Conservation (phyloP, 2,329 filamentous ascomycete species). For the Ceratocystiopsis sp. region DNA sequence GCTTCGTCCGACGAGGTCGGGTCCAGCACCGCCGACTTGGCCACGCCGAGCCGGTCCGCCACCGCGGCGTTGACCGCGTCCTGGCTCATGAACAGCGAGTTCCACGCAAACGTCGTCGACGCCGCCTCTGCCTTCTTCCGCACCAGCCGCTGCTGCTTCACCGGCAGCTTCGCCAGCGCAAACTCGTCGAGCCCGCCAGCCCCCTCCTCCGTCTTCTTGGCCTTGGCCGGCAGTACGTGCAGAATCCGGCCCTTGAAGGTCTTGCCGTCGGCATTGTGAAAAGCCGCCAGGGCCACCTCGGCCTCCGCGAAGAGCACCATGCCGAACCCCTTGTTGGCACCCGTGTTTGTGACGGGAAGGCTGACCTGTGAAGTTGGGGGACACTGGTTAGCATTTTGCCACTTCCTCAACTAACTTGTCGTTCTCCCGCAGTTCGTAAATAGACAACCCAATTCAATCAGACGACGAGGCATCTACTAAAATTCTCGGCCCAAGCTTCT, state of each 20-base stretch:
- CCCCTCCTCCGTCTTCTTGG: constrained; percentile 46
- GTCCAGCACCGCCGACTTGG: constrained; percentile 82
- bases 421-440: background rate
- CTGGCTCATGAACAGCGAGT: constrained; percentile 97
- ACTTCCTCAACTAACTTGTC: background rate
- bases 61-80: constrained; percentile 88
- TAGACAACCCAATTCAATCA: constrained; percentile 28
- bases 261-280: constrained; percentile 61
- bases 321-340: constrained; percentile 75
- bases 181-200: constrained; percentile 53
- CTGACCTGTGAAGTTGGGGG: constrained; percentile 51
- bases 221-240: constrained; percentile 72
- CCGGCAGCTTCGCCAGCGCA: constrained; percentile 72
- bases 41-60: constrained; percentile 69
- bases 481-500: constrained; percentile 78
- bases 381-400: constrained; percentile 1
- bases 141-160: constrained; percentile 89
- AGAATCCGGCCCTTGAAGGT: constrained; percentile 85
- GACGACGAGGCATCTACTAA: constrained; percentile 99
- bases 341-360: constrained; percentile 56
- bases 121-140: constrained; percentile 69
- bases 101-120: constrained; percentile 81
- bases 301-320: constrained; percentile 65
- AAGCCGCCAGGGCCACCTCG: constrained; percentile 60
- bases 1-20: constrained; percentile 91